phyloP scores from a whole-genome alignment of 208 protist species.

The Trypanosoma mega region DNA sequence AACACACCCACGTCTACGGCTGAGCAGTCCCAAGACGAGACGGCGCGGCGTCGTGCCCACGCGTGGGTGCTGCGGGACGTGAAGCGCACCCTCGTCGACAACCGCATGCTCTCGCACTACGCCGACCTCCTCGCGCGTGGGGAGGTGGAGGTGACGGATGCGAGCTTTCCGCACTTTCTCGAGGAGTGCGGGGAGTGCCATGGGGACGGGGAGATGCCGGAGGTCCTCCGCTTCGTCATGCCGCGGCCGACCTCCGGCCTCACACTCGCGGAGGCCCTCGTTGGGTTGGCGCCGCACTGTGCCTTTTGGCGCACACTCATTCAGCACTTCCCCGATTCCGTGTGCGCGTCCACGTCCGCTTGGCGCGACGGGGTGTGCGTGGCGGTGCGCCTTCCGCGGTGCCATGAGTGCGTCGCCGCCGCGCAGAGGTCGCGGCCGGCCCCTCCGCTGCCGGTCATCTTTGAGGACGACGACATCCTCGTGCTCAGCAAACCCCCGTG shows the following conservation, averaged over 20 bases:
- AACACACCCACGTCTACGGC: background rate
- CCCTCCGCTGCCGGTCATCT: slow-evolving; percentile 41
- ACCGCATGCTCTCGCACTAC: slow-evolving; percentile 62
- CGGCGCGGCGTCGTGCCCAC: slow-evolving; percentile 15
- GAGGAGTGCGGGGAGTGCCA: slow-evolving; percentile 87
- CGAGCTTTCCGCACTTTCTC: slow-evolving; percentile 64
- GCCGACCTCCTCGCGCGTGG: slow-evolving; percentile 42
- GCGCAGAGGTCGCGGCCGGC: slow-evolving; percentile 3
- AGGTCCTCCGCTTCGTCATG: slow-evolving; percentile 52
- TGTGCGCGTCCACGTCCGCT: slow-evolving; percentile 27
- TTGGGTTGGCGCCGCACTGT: slow-evolving; percentile 56
- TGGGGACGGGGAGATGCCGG: slow-evolving; percentile 33
- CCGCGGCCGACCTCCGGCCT: slow-evolving; percentile 3
- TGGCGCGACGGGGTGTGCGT: slow-evolving; percentile 52
- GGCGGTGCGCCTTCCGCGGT: slow-evolving; percentile 42
- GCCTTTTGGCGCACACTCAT: slow-evolving; percentile 79
- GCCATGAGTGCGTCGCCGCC: slow-evolving; percentile 60
- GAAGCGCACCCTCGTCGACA: slow-evolving; percentile 60
- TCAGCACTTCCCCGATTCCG: slow-evolving; percentile 9
- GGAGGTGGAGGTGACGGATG: slow-evolving; percentile 38
- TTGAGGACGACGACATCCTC: slow-evolving; percentile 72
- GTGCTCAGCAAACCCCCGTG: slow-evolving; percentile 76
- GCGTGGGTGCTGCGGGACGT: slow-evolving; percentile 58
- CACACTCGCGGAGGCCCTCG: slow-evolving; percentile 29
- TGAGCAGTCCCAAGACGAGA: background rate